Conservation (phyloP, 2,329 filamentous ascomycete genomes). For the Penicillium sp. region DNA sequence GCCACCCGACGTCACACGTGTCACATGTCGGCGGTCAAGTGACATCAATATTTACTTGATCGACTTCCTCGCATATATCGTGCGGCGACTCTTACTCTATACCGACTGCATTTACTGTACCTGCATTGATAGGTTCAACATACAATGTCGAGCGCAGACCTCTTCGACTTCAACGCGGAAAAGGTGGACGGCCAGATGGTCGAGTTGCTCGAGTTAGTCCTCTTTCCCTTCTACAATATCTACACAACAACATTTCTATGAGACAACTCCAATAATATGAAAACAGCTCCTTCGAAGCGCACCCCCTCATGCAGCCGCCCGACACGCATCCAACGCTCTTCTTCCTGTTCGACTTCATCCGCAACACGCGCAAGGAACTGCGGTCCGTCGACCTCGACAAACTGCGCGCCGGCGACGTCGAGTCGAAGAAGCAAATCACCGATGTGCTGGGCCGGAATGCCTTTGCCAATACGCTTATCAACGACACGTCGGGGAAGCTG, state of each 20-base stretch:
- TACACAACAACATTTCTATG: background rate
- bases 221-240: background rate
- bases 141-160: slow-evolving; percentile 1
- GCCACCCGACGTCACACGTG: background rate
- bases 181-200: slow-evolving; percentile 22
- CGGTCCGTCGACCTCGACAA: slow-evolving; percentile 22
- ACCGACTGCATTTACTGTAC: too few relatives aligned
- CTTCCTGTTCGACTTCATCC: slow-evolving; percentile 65
- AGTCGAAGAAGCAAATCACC: slow-evolving; percentile 14
- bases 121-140: too few relatives aligned
- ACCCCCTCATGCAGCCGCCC: slow-evolving; percentile 30
- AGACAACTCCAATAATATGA: background rate
- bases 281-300: slow-evolving; percentile 26
- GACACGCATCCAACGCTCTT: slow-evolving; percentile 26
- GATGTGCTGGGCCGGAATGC: slow-evolving; percentile 28
- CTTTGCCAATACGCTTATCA: slow-evolving; percentile 25
- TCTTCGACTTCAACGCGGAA: slow-evolving; percentile 17
- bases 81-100: too few relatives aligned
- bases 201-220: slow-evolving; percentile 25
- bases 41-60: background rate
- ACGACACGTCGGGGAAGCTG: slow-evolving; percentile 26
- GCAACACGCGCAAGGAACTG: slow-evolving; percentile 57
- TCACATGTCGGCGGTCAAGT: background rate
- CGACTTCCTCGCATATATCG: background rate
- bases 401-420: slow-evolving; percentile 21